These are phyloP conservation scores for Ceratobasidium sp. DNA, from an alignment of 1,284 basidiomycete species.

Conservation along the genomic window DNA sequence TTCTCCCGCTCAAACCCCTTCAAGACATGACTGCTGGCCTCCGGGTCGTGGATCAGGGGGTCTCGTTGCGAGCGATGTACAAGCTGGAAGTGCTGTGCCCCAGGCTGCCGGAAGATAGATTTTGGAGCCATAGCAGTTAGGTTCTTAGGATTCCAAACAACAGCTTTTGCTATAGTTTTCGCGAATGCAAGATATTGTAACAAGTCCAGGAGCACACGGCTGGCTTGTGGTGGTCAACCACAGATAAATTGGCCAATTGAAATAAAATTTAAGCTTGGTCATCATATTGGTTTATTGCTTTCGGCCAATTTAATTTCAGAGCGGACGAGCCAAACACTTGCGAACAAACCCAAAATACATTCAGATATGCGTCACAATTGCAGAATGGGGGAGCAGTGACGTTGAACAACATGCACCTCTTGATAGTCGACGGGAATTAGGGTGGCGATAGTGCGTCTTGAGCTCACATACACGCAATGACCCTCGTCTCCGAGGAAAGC, in stretches of 20 bases:
- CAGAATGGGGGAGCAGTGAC: conserved; percentile 3
- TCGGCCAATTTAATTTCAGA: conserved; percentile 5
- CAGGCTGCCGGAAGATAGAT: conserved; percentile 90
- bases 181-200: conserved; percentile 1
- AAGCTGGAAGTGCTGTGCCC: conserved; percentile 93
- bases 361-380: not conserved
- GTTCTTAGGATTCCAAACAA: not conserved
- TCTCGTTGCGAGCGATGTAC: conserved; percentile 97
- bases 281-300: conserved; percentile 3
- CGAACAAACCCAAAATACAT: conserved; percentile 3
- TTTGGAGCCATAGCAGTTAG: conserved; percentile 59
- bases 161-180: not conserved
- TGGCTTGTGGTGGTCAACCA: conserved; percentile 3
- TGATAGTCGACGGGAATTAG: not conserved
- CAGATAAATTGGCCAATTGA: conserved; percentile 26
- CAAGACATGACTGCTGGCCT: conserved; percentile 88
- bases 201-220: not conserved
- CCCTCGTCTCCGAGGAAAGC: not conserved
- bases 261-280: conserved; percentile 41
- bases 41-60: conserved; percentile 93
- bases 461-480: conserved; percentile 6
- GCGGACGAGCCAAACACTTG: not conserved
- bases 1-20: conserved; percentile 83
- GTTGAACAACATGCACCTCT: not conserved
- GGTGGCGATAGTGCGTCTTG: conserved; percentile 9